Percentiles rank a stretch among this genome's conserved stretches.
Evolutionary conservation across 352 stramenopile genomes (phyloP).

Genomic region (Globisporangium cystogenes): DNA sequence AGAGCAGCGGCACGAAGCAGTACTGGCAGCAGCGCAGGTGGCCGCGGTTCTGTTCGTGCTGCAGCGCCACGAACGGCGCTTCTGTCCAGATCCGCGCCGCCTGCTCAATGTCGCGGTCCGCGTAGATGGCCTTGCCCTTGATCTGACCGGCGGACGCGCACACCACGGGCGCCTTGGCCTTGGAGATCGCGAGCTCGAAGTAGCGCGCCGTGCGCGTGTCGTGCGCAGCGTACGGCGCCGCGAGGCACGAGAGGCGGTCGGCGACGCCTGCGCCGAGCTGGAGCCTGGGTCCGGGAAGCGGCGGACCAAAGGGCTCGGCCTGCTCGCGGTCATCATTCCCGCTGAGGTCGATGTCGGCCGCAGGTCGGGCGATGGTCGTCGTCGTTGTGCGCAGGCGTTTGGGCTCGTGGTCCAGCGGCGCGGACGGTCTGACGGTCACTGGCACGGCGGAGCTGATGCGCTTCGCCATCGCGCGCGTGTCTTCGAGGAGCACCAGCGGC

Average conservation of each 20-base stretch:
- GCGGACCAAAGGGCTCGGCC: no score
- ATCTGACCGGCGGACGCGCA: slow-evolving; percentile 46
- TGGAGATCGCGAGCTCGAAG: slow-evolving; percentile 60
- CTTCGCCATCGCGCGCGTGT: background rate
- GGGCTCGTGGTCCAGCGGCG: background rate
- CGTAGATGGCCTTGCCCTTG: slow-evolving; percentile 76
- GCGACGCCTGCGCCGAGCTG: no score
- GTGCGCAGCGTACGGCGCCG: slow-evolving; percentile 43
- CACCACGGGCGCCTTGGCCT: slow-evolving; percentile 52
- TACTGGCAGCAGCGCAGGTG: slow-evolving; percentile 53
- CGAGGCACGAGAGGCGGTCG: slow-evolving; percentile 40
- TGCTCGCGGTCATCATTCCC: background rate
- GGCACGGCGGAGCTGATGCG: background rate
- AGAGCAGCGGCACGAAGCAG: slow-evolving; percentile 63
- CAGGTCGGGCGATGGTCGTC: background rate
- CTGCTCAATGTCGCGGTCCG: slow-evolving; percentile 36
- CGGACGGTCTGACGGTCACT: no score
- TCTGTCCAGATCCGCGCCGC: slow-evolving; percentile 62
- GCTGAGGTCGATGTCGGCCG: background rate
- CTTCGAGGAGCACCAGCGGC: no score
- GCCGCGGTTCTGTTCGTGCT: slow-evolving; percentile 43
- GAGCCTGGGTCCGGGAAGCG: background rate
- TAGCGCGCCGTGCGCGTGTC: slow-evolving; percentile 45
- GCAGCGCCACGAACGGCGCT: slow-evolving; percentile 64
- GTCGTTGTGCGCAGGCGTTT: background rate